Base-by-base conservation (phyloP, 768 basidiomycete species). In the Cubamyces sp. region DNA sequence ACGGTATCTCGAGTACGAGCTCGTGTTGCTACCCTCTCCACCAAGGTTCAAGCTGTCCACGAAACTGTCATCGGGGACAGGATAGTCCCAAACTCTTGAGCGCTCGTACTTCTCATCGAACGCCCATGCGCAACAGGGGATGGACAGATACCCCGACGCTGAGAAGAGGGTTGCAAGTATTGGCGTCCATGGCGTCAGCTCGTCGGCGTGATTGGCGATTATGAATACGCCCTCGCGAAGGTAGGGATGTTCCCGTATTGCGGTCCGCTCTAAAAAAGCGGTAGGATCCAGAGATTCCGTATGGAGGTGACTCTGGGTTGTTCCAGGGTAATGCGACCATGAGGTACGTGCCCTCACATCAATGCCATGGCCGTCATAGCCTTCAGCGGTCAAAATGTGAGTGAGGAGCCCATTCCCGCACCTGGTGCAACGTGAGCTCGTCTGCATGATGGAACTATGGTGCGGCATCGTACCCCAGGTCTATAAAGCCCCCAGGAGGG, bases 201-300 rank as follows among this genome's bases (percentile, higher is more conserved):
- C 96, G 76, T 98, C 96, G 0, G 96, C 91, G 73, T 98, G 96
- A 76, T 98, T 98, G 9, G 92, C 94, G 52, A 98, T 90, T 60
- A 98, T 75, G 75, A 97, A 98, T 3, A 79, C 75, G 0, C 81
- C 85, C 0, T 78, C 76, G 8, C 69, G 70, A 53, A 85, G 71
- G 51, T 73, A 72, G 26, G 77, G 69, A 39, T 70, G 42, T 9
- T 58, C 30, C 39, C 41, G 49, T 8, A 45, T 7, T 0, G 26
- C 7, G 3, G 40, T 40, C 16, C 40, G 30, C 9, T 8, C 57
- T 23, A 55, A 46, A 51, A 46, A 68, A 68, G 45, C 40, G 18
- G 69, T 82, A 0, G 94, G 93, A 66, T 95, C 83, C 66, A 97
- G 83, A 0, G 92, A 82, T 64, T 84, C 78, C 5, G 94, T 85